phyloP scores from a whole-genome alignment of 805 yeast species.

The Barnettozyma siamensis region DNA sequence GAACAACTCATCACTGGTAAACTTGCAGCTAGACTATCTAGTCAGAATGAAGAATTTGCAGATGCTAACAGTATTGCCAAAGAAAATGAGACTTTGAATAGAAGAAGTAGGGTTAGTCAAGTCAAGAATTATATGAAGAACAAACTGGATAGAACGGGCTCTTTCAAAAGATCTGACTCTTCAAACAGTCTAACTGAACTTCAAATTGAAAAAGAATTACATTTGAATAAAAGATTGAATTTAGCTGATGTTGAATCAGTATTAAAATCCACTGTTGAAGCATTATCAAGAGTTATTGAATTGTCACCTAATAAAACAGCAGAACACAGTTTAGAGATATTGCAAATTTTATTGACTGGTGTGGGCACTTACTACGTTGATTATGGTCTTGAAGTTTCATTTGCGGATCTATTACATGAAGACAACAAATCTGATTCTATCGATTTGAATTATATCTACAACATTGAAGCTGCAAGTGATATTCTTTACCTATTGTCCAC shows the following conservation, averaged over 20 bases:
- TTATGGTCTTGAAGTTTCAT: slow-evolving; percentile 66
- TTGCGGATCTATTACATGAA: slow-evolving; percentile 38
- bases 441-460: slow-evolving; percentile 42
- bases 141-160: slow-evolving; percentile 39
- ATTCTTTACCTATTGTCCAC: slow-evolving; percentile 62
- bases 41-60: slow-evolving; percentile 1
- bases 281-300: slow-evolving; percentile 72
- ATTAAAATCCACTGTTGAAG: slow-evolving; percentile 67
- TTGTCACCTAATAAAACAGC: slow-evolving; percentile 55
- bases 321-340: slow-evolving; percentile 56
- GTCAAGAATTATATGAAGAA: slow-evolving; percentile 53
- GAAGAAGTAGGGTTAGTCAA: slow-evolving; percentile 40
- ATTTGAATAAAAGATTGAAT: slow-evolving; percentile 22
- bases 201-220: slow-evolving; percentile 2
- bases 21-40: slow-evolving; percentile 17
- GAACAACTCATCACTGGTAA: slow-evolving; percentile 29
- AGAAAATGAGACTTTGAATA: slow-evolving; percentile 25
- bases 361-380: slow-evolving; percentile 73
- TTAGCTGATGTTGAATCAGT: slow-evolving; percentile 53
- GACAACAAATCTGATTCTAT: slow-evolving; percentile 28
- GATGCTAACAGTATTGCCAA: slow-evolving; percentile 15
- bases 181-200: slow-evolving; percentile 7
- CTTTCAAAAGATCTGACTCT: slow-evolving; percentile 25
- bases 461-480: slow-evolving; percentile 50
- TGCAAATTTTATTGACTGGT: slow-evolving; percentile 61